A percentile compares a stretch with the other conserved stretches of the same genome.
phyloP scores from a whole-genome alignment of 2,329 filamentous ascomycete genomes.

The Clonostachys solani region DNA sequence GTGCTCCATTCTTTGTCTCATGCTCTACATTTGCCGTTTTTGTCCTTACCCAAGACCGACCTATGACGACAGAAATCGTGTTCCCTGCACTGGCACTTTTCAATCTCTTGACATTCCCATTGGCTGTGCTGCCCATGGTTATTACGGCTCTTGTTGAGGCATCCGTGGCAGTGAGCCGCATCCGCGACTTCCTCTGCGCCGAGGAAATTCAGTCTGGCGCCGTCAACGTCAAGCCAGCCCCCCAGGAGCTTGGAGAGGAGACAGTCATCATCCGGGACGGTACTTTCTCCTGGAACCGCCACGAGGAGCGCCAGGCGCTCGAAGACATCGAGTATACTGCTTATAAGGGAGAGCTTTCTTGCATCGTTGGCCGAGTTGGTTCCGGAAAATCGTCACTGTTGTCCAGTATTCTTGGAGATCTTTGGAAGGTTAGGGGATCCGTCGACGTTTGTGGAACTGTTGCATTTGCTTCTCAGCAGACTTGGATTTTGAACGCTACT shows the following conservation, averaged over 20 bases:
- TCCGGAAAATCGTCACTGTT: constrained; percentile 92
- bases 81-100: constrained; percentile 91
- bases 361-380: constrained; percentile 91
- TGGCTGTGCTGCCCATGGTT: constrained; percentile 94
- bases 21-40: constrained; percentile 96
- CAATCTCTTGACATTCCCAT: constrained; percentile 92
- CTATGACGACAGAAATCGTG: constrained; percentile 89
- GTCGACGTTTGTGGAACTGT: constrained; percentile 78
- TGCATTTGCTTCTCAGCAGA: constrained; percentile 88
- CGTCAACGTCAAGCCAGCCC: constrained; percentile 64
- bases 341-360: constrained; percentile 89
- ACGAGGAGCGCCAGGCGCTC: constrained; percentile 67
- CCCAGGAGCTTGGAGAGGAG: constrained; percentile 77
- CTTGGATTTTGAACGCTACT: constrained; percentile 97
- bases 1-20: constrained; percentile 94
- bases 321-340: constrained; percentile 84
- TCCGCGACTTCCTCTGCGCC: constrained; percentile 79
- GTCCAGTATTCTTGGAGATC: constrained; percentile 81
- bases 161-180: constrained; percentile 81
- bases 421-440: constrained; percentile 84
- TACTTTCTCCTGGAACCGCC: constrained; percentile 91
- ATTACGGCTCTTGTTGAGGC: constrained; percentile 96
- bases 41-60: constrained; percentile 75
- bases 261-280: constrained; percentile 78
- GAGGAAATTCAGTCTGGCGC: constrained; percentile 90